Conservation (phyloP, 2,329 filamentous ascomycete species). For the Fusarium torreyae region DNA sequence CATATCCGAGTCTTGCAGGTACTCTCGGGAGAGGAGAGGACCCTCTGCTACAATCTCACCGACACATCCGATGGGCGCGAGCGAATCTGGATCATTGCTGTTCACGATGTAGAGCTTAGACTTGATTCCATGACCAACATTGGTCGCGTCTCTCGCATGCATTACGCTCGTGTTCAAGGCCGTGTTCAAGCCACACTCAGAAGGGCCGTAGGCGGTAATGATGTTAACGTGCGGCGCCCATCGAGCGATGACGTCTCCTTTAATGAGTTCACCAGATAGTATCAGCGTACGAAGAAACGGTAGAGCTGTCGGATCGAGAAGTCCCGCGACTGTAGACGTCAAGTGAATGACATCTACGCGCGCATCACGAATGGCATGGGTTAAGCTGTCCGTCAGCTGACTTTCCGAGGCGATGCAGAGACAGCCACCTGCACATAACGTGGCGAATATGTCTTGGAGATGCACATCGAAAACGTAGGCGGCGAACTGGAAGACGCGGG, state of each 20-base stretch:
- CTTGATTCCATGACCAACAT: constrained; percentile 13
- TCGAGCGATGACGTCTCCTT: constrained; percentile 11
- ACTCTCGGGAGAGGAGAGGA: constrained; percentile 12
- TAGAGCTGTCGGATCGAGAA: constrained; percentile 10
- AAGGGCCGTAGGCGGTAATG: constrained; percentile 11
- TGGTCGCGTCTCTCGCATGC: constrained; percentile 13
- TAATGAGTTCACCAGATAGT: constrained; percentile 16
- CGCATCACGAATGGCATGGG: constrained; percentile 14
- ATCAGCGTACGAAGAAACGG: constrained; percentile 10
- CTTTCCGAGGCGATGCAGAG: constrained; percentile 15
- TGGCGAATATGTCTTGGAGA: constrained; percentile 16
- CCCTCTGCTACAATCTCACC: constrained; percentile 17
- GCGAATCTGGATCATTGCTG: constrained; percentile 15
- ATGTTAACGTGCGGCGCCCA: constrained; percentile 14
- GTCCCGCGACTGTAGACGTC: constrained; percentile 16
- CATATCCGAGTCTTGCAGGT: constrained; percentile 15
- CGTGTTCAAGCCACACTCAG: constrained; percentile 12
- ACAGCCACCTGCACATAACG: constrained; percentile 14
- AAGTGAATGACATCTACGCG: constrained; percentile 11
- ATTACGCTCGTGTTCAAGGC: constrained; percentile 10
- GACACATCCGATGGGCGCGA: constrained; percentile 16
- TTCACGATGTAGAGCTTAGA: constrained; percentile 15
- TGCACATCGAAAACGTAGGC: constrained; percentile 11
- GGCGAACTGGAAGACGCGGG: constrained; percentile 13
- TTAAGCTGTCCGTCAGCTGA: constrained; percentile 15